Percentiles rank a stretch among this genome's conserved stretches.
Evolutionary conservation across 2,329 filamentous ascomycete species (phyloP).

Genomic region (Alternaria sp.): DNA sequence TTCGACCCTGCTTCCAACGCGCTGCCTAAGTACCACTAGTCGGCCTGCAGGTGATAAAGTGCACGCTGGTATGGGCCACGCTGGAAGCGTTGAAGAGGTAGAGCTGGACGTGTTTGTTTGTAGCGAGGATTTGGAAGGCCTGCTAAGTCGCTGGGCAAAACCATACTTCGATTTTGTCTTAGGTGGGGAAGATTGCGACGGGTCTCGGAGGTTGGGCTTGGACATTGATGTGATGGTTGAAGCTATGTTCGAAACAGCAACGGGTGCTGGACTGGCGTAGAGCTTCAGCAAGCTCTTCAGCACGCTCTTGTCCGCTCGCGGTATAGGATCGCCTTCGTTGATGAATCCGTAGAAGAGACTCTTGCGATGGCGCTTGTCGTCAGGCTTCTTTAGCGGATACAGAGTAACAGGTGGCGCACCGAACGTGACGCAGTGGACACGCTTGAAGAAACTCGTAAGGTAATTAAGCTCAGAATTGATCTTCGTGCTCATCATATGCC

Average conservation of each 20-base stretch:
- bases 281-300: conserved; percentile 76
- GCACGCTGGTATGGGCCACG: conserved; percentile 72
- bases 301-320: conserved; percentile 78
- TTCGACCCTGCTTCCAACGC: conserved; percentile 46
- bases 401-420: conserved; percentile 82
- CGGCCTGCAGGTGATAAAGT: conserved; percentile 75
- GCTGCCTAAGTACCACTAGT: conserved; percentile 68
- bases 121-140: conserved; percentile 34
- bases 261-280: conserved; percentile 68
- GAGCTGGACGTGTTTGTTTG: conserved; percentile 31
- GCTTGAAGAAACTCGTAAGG: conserved; percentile 74
- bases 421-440: conserved; percentile 85
- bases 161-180: conserved; percentile 24
- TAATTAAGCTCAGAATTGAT: conserved; percentile 73
- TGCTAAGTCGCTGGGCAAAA: conserved; percentile 18
- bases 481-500: conserved; percentile 76
- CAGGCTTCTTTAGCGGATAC: conserved; percentile 70
- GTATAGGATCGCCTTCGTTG: conserved; percentile 86
- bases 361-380: conserved; percentile 58
- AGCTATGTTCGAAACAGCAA: conserved; percentile 19
- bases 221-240: conserved; percentile 34
- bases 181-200: conserved; percentile 14
- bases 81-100: conserved; percentile 51
- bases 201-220: conserved; percentile 32
- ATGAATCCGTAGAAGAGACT: conserved; percentile 81